Base-by-base conservation (phyloP, 2,329 filamentous ascomycete species). In the Fusarium beomiforme region DNA sequence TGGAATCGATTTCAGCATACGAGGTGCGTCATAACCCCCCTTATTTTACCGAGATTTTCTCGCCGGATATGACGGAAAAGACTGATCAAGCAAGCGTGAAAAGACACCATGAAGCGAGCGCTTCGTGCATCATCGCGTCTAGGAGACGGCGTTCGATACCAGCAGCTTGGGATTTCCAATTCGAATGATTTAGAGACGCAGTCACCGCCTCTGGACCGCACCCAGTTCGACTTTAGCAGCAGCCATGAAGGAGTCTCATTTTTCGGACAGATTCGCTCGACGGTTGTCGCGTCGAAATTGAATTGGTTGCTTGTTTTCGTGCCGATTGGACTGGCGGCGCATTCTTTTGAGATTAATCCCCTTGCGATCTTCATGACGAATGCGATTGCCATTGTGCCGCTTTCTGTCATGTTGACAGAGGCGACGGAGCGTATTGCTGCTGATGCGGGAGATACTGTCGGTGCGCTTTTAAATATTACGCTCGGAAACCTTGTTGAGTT, bases 221-320 rank as follows among this genome's bases (percentile, higher is more conserved):
- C 58, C 11, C 65, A 42, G 3, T 71, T 71, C 42, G 67, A 72
- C 13, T 70, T 70, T 24, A 44, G 59, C 21, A 24, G 36, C 50
- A 37, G 24, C 26, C 54, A 31, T 43, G 60, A 69, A 13, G 62
- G 58, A 14, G 62, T 75, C 47, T 62, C 69, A 3, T 71, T 71
- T 19, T 67, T 66, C 14, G 72, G 70, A 8, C 70, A 77, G 50
- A 71, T 80, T 11, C 71, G 69, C 39, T 72, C 75, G 31, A 80
- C 77, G 24, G 42, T 81, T 13, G 74, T 76, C 26, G 77, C 75
- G 1, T 81, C 79, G 74, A 90, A 87, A 83, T 80, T 93, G 79
- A 93, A 93, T 73, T 72, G 90, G 49, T 81, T 93, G 50, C 84
- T 93, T 54, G 79, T 93, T 39, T 93, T 93, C 74, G 90, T 93